Evolutionary conservation across 306 rosid genomes (phyloP).

Genomic region (Vigna trinervia): DNA sequence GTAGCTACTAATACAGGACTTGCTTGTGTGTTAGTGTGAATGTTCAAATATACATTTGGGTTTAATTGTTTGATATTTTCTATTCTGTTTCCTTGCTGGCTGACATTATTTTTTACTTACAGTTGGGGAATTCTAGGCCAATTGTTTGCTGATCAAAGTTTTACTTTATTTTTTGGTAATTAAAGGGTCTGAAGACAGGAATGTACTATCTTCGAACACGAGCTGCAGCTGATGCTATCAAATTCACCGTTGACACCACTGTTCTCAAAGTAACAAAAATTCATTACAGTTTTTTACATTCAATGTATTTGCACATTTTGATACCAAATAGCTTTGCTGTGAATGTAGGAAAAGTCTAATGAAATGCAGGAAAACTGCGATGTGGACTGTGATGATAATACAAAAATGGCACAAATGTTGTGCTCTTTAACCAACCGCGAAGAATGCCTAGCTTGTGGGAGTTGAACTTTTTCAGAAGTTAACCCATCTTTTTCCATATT

Average conservation of each 20-base stretch:
- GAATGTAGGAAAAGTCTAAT: constrained; percentile 57
- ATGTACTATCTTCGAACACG: constrained; percentile 85
- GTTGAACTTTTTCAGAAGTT: constrained; percentile 43
- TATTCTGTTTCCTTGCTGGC: not conserved
- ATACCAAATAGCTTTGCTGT: not conserved
- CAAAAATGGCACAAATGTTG: constrained; percentile 80
- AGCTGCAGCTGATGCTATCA: constrained; percentile 86
- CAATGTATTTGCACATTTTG: not conserved
- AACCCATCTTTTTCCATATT: not conserved
- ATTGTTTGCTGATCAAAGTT: constrained; percentile 23
- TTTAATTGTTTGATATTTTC: not conserved
- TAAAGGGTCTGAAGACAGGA: constrained; percentile 82
- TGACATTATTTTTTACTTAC: not conserved
- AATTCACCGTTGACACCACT: constrained; percentile 83
- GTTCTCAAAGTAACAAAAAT: constrained; percentile 53
- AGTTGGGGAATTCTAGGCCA: not conserved
- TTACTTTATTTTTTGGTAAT: constrained; percentile 17
- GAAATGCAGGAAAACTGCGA: constrained; percentile 57
- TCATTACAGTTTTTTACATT: not conserved
- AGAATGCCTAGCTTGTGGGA: constrained; percentile 87
- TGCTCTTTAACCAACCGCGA: constrained; percentile 83
- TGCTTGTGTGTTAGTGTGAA: not conserved
- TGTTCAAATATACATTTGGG: not conserved
- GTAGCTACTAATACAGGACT: constrained; percentile 36
- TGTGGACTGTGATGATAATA: constrained; percentile 49